Conservation (phyloP, 768 basidiomycete genomes). For the Lactarius hengduanensis region DNA sequence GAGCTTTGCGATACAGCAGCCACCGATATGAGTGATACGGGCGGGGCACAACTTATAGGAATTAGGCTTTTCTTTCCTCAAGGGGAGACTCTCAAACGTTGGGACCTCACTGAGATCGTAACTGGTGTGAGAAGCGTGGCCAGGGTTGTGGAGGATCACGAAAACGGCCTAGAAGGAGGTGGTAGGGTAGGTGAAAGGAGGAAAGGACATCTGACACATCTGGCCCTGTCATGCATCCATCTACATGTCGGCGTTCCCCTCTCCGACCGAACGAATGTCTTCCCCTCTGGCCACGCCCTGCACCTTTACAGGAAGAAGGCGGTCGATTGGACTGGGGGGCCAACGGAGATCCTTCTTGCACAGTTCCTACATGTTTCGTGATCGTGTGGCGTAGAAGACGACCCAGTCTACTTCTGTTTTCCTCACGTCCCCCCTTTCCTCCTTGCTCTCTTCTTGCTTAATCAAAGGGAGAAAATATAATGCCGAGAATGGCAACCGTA, state of each 20-base stretch:
- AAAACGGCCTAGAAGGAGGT: conserved; percentile 10
- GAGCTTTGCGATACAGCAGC: neutral
- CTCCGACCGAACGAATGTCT: neutral
- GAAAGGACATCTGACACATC: neutral
- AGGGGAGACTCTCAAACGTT: neutral
- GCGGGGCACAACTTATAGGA: neutral
- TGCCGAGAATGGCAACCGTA: conserved; percentile 19
- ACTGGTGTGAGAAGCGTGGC: conserved; percentile 15
- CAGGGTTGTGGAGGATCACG: conserved; percentile 13
- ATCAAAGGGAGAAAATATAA: neutral
- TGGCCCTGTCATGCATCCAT: conserved; percentile 7
- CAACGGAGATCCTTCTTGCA: conserved; percentile 16
- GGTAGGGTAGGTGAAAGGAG: neutral
- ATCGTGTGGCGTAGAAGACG: conserved; percentile 26
- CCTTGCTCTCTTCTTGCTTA: conserved; percentile 3
- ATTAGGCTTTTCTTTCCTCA: conserved; percentile 3
- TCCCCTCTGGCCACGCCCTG: neutral
- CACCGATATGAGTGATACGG: neutral
- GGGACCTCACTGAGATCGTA: conserved; percentile 2
- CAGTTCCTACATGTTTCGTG: conserved; percentile 15
- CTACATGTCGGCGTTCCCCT: neutral
- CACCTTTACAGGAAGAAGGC: conserved; percentile 1
- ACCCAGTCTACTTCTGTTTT: neutral
- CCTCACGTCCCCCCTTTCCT: neutral
- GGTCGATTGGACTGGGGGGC: conserved; percentile 3